These are phyloP conservation scores for Pachysandra terminalis DNA, from an alignment of 164 flowering plant genomes.

Conservation along the genomic window DNA sequence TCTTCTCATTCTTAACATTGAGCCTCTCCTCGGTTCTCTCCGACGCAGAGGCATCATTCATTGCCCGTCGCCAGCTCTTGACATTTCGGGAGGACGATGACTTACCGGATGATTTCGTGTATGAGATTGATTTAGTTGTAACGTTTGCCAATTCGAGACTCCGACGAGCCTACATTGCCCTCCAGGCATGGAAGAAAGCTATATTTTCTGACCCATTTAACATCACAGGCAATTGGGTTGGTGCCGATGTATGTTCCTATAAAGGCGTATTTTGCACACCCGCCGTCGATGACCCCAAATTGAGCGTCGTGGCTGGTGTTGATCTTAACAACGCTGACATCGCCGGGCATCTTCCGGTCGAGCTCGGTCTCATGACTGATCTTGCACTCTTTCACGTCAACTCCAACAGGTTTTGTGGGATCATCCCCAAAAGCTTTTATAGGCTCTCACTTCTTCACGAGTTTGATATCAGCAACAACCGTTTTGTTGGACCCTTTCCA, in stretches of 20 bases:
- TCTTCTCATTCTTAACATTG: conserved; percentile 6
- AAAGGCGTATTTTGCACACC: no score
- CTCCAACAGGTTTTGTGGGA: no score
- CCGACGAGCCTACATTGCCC: conserved; percentile 37
- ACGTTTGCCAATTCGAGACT: conserved; percentile 49
- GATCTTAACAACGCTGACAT: no score
- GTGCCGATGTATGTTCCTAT: conserved; percentile 64
- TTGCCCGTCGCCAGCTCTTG: conserved; percentile 44
- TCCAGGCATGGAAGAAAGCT: conserved; percentile 72
- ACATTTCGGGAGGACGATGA: conserved; percentile 26
- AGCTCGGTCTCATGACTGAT: no score
- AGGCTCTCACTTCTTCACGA: no score
- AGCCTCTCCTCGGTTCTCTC: conserved; percentile 32
- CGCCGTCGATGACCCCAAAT: no score
- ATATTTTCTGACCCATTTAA: conserved; percentile 66
- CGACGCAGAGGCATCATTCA: conserved; percentile 39
- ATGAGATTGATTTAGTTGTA: conserved; percentile 16
- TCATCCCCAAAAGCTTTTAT: no score
- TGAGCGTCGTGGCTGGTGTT: no score
- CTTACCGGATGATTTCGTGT: conserved; percentile 33
- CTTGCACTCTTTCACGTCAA: no score
- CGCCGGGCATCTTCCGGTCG: no score
- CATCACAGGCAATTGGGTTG: conserved; percentile 61
- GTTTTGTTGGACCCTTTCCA: no score
- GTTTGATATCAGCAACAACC: no score